These are phyloP conservation scores for Ramaria sp. DNA, from an alignment of 768 basidiomycete genomes.

Conservation along the genomic window DNA sequence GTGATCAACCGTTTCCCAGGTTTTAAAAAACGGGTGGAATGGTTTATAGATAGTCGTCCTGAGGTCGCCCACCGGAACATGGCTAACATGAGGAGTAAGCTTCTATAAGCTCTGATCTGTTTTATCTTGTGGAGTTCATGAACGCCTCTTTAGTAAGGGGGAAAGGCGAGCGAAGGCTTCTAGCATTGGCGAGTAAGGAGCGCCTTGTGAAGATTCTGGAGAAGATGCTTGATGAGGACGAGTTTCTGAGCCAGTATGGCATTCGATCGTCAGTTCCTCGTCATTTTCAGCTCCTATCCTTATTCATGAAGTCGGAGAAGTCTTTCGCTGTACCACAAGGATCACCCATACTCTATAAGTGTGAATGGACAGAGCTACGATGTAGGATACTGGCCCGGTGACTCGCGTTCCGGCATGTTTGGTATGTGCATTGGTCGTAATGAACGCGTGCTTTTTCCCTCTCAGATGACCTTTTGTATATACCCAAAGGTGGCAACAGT, in stretches of 20 bases:
- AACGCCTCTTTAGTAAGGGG: constrained; percentile 32
- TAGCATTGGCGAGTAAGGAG: constrained; percentile 89
- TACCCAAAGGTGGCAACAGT: constrained; percentile 18
- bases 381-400: constrained; percentile 96
- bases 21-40: constrained; percentile 97
- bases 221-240: constrained; percentile 96
- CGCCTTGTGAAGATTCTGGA: constrained; percentile 78
- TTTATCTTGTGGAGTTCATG: background rate
- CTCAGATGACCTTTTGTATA: background rate
- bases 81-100: constrained; percentile 71
- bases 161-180: constrained; percentile 73
- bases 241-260: constrained; percentile 93
- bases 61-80: constrained; percentile 85
- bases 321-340: constrained; percentile 81
- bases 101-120: background rate
- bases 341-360: constrained; percentile 89
- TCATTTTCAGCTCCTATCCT: background rate
- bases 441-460: background rate
- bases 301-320: constrained; percentile 26
- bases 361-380: constrained; percentile 89
- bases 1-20: constrained; percentile 88
- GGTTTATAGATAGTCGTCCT: constrained; percentile 93
- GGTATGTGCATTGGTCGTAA: constrained; percentile 33
- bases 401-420: constrained; percentile 96
- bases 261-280: constrained; percentile 72